Evolutionary conservation across 768 basidiomycete genomes (phyloP).

Genomic region (Suillus clintonianus): DNA sequence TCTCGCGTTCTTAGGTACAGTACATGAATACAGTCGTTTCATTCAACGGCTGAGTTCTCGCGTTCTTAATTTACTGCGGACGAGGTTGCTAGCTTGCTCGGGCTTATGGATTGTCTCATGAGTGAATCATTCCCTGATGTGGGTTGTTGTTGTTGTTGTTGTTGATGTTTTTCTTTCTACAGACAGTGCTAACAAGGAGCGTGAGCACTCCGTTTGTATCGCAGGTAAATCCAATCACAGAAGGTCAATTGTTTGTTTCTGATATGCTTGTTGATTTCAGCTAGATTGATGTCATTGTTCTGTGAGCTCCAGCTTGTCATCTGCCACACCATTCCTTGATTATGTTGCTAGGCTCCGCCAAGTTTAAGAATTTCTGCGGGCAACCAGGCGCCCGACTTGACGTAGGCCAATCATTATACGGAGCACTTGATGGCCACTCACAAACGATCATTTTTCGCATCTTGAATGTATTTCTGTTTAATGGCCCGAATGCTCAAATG

Average conservation of each 20-base stretch:
- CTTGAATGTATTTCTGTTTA: slow-evolving; percentile 44
- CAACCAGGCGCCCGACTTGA: slow-evolving; percentile 38
- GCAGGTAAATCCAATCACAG: not conserved
- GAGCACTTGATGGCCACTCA: no score
- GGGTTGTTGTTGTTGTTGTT: not conserved
- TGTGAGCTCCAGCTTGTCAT: slow-evolving; percentile 2
- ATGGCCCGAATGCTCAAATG: slow-evolving; percentile 46
- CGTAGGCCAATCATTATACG: slow-evolving; percentile 24
- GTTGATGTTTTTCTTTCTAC: not conserved
- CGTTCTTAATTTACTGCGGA: slow-evolving; percentile 34
- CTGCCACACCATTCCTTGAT: not conserved
- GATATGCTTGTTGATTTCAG: slow-evolving; percentile 20
- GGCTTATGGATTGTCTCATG: slow-evolving; percentile 30
- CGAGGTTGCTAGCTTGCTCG: slow-evolving; percentile 38
- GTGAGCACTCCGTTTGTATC: slow-evolving; percentile 5
- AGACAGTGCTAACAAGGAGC: not conserved
- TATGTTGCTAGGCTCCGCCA: slow-evolving; percentile 19
- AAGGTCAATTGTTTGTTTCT: not conserved
- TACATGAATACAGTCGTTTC: no score
- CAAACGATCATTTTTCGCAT: slow-evolving; percentile 20
- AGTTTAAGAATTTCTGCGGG: slow-evolving; percentile 39
- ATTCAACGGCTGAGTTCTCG: no score
- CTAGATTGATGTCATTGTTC: slow-evolving; percentile 48
- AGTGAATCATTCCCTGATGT: slow-evolving; percentile 23
- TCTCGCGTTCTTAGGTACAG: no score